Percentiles rank a stretch among this genome's conserved stretches.
These are phyloP conservation scores for Gillenia trifoliata DNA, from an alignment of 306 rosid species.

Conservation along the genomic window DNA sequence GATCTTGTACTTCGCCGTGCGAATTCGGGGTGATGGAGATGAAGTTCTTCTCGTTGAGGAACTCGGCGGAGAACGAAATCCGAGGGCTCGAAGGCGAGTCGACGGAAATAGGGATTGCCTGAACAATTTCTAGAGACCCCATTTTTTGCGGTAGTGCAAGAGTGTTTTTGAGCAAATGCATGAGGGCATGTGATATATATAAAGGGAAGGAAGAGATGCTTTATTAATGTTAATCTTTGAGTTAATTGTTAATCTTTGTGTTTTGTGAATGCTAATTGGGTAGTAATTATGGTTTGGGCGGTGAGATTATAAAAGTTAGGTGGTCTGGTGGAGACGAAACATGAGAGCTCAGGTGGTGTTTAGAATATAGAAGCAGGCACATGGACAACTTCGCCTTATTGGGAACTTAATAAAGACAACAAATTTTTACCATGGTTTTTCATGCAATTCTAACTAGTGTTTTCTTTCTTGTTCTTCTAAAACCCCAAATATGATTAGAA, in stretches of 20 bases:
- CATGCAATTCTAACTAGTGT: constrained; percentile 29
- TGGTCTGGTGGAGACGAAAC: constrained; percentile 79
- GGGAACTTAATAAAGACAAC: constrained; percentile 58
- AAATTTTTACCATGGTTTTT: constrained; percentile 30
- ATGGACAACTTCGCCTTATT: constrained; percentile 49
- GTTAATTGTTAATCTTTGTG: constrained; percentile 27
- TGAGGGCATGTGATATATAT: constrained; percentile 45
- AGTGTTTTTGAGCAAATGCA: constrained; percentile 37
- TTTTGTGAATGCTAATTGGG: not conserved
- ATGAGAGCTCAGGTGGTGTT: constrained; percentile 47
- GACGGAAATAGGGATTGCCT: constrained; percentile 32
- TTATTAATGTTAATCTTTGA: constrained; percentile 12
- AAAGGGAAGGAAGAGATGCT: constrained; percentile 36
- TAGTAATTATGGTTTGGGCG: constrained; percentile 33
- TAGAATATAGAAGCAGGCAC: constrained; percentile 79
- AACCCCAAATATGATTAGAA: not conserved
- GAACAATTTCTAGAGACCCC: constrained; percentile 60
- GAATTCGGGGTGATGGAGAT: constrained; percentile 73
- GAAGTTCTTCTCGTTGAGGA: constrained; percentile 84
- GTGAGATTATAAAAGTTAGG: constrained; percentile 58
- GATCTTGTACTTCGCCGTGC: constrained; percentile 27
- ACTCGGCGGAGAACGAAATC: constrained; percentile 91
- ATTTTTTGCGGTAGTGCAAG: constrained; percentile 24
- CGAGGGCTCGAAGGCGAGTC: constrained; percentile 71
- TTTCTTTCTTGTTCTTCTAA: not conserved